Evolutionary conservation across 345 rosid genomes (phyloP), one percentile per base, ranked within the genome.

Genomic region (Melaleuca quinquenervia): DNA sequence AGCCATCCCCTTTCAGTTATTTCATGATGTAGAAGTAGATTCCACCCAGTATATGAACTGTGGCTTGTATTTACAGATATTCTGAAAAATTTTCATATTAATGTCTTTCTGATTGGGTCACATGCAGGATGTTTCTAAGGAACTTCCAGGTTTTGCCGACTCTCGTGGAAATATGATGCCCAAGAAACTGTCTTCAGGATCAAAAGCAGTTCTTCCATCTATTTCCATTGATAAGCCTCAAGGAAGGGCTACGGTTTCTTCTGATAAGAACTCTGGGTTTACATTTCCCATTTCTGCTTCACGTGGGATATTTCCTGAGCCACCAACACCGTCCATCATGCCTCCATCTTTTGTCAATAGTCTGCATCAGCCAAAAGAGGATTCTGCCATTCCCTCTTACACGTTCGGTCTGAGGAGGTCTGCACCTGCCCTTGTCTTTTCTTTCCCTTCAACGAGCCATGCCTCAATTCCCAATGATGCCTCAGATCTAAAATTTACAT

Each of bases 261-360:
- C 94, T 18, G 95, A 93, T 78, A 86, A 87, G 75, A 92, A 89
- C 86, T 11, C 86, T 0, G 93, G 96, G 70, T 96, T 95, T 87
- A 92, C 93, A 51, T 97, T 97, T 89, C 98, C 96, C 3, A 91
- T 94, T 84, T 88, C 96, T 86, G 86, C 93, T 84, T 85, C 94
- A 20, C 88, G 90, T 51, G 94, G 94, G 24, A 87, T 85, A 21
- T 87, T 87, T 13, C 91, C 96, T 48, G 98, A 97, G 93, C 96
- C 97, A 64, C 98, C 96, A 74, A 95, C 98, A 2, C 98, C 98
- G 16, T 90, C 99, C 60, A 88, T 95, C 91, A 83, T 88, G 88
- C 97, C 97, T 44, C 97, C 90, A 45, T 82, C 84, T 52, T 83
- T 91, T 36, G 82, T 85, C 76, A 80, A 89, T 50, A 82, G 86